phyloP scores from a whole-genome alignment of 306 rosid genomes.

The Rosa persica region DNA sequence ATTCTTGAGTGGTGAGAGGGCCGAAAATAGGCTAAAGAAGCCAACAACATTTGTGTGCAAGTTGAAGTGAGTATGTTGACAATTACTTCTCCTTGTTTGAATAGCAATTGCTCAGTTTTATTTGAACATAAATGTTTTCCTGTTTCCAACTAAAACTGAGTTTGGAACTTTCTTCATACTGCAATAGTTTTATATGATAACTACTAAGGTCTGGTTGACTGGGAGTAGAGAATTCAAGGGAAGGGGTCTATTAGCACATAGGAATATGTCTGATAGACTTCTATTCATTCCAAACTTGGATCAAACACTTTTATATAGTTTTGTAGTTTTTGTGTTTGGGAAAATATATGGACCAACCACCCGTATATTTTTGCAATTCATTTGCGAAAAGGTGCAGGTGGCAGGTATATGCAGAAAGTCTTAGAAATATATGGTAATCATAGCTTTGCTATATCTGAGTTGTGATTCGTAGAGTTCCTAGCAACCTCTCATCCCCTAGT shows the following conservation, averaged over 20 bases:
- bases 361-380: neutral
- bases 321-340: neutral
- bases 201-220: neutral
- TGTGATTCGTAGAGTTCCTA: neutral
- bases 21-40: slow-evolving; percentile 93
- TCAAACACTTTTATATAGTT: neutral
- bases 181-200: neutral
- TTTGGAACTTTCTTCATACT: neutral
- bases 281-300: neutral
- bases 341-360: neutral
- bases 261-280: neutral
- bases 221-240: neutral
- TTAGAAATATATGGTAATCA: neutral
- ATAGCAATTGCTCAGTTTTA: neutral
- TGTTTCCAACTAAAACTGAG: neutral
- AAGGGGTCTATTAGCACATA: neutral
- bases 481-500: neutral
- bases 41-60: slow-evolving; percentile 98
- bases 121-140: slow-evolving; percentile 8
- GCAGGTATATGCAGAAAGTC: neutral
- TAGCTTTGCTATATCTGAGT: neutral
- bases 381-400: neutral
- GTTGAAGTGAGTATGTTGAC: slow-evolving; percentile 75
- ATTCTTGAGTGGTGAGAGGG: slow-evolving; percentile 78
- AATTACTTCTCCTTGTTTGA: slow-evolving; percentile 15